Base-by-base conservation (phyloP, 768 basidiomycete species). In the Pisolithus orientalis region DNA sequence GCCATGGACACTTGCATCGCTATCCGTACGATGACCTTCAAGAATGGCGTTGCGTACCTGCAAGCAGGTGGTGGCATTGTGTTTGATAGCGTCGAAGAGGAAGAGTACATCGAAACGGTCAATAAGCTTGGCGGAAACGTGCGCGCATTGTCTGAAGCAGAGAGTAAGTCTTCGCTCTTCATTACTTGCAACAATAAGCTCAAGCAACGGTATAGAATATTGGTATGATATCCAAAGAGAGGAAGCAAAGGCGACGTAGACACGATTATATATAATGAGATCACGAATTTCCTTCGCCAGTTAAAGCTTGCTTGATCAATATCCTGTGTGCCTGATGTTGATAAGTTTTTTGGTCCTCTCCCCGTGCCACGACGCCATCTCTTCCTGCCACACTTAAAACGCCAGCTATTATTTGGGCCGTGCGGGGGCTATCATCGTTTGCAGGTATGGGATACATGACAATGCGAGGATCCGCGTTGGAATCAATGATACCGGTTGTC, bases 1-100 rank as follows among this genome's bases (percentile, higher is more conserved):
- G 86, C 87, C 63, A 92, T 98, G 88, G 96, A 99, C 67, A 96
- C 92, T 0, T 98, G 95, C 71, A 99, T 99, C 62, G 95, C 96
- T 5, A 98, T 99, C 61, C 83, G 96, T 31, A 98, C 94, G 5
- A 98, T 97, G 92, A 81, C 85, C 1, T 97, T 96, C 77, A 97
- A 96, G 70, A 80, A 94, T 58, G 93, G 94, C 2, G 75, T 83
- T 17, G 90, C 83, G 21, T 98, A 97, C 67, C 72, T 98, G 44
- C 94, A 97, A 65, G 96, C 96, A 37, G 94, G 95, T 6, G 96
- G 95, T 49, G 95, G 95, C 1, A 96, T 99, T 58, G 96, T 99
- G 9, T 93, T 85, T 58, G 96, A 99, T 68, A 94, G 91, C 60
- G 86, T 92, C 16, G 96, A 99, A 66, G 89, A 95, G 64, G 94